phyloP scores from a whole-genome alignment of 495 filamentous ascomycete species.

The Lepraria neglecta region DNA sequence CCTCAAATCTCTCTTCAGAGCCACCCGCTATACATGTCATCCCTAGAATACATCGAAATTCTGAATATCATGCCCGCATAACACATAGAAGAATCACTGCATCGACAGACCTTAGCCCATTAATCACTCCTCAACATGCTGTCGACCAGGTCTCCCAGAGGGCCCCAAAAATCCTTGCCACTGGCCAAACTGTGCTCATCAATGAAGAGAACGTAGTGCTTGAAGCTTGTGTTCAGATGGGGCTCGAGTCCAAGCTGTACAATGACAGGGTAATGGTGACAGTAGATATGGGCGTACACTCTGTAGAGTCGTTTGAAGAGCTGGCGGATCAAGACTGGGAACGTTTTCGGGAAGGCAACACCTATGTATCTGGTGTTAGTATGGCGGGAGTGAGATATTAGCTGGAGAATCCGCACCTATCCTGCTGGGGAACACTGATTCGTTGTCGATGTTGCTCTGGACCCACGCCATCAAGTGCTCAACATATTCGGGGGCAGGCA shows the following conservation, averaged over 20 bases:
- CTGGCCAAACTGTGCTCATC: conserved; percentile 84
- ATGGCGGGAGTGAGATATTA: neutral
- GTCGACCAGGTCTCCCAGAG: conserved; percentile 92
- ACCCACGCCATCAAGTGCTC: conserved; percentile 97
- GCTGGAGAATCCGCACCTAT: conserved; percentile 54
- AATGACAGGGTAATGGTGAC: conserved; percentile 97
- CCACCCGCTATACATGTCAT: conserved; percentile 3
- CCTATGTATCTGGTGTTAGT: conserved; percentile 44
- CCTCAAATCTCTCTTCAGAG: neutral
- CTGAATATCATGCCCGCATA: conserved; percentile 2
- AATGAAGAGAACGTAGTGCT: conserved; percentile 97
- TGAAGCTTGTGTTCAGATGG: conserved; percentile 98
- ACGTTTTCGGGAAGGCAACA: conserved; percentile 90
- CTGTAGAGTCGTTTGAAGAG: conserved; percentile 98
- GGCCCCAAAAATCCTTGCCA: conserved; percentile 96
- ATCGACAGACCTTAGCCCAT: conserved; percentile 16
- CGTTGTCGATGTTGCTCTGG: conserved; percentile 90
- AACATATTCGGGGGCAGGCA: conserved; percentile 94
- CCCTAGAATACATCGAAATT: conserved; percentile 12
- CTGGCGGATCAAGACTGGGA: conserved; percentile 78
- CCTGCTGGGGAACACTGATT: conserved; percentile 84
- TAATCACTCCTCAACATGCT: conserved; percentile 93
- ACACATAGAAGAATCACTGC: neutral
- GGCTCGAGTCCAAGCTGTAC: conserved; percentile 92
- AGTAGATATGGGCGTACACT: conserved; percentile 99